phyloP scores from a whole-genome alignment of 2,329 filamentous ascomycete genomes.

The Lizonia empirigonia region DNA sequence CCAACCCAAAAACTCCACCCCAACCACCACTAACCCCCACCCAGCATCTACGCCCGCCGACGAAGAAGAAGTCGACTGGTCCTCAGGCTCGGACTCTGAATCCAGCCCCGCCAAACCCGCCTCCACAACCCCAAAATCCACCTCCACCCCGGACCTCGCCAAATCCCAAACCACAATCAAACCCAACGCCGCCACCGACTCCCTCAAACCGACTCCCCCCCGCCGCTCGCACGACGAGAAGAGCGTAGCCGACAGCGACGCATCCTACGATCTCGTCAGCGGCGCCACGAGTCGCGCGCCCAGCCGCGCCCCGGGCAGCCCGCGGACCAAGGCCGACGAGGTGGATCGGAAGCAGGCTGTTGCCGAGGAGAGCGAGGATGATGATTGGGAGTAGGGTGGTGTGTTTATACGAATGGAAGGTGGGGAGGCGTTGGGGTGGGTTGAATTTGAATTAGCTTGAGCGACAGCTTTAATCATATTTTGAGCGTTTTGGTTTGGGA shows the following conservation, averaged over 20 bases:
- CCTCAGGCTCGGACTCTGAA: constrained; percentile 77
- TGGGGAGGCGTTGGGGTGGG: background rate
- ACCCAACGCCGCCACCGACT: constrained; percentile 28
- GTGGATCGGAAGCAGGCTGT: constrained; percentile 49
- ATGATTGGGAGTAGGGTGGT: constrained; percentile 71
- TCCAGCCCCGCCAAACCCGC: constrained; percentile 27
- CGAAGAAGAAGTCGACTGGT: constrained; percentile 72
- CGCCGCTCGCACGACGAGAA: constrained; percentile 74
- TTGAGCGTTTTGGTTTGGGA: background rate
- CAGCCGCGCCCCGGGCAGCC: constrained; percentile 60
- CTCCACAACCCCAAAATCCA: constrained; percentile 11
- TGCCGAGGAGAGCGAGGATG: constrained; percentile 64
- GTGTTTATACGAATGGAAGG: too few species aligned
- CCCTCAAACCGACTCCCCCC: constrained; percentile 63
- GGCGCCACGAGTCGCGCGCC: constrained; percentile 74
- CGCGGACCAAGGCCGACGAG: constrained; percentile 54
- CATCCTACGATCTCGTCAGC: constrained; percentile 89
- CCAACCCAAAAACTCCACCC: background rate
- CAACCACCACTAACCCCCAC: background rate
- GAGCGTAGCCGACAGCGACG: constrained; percentile 89
- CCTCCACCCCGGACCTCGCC: constrained; percentile 29
- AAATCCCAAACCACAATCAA: constrained; percentile 50
- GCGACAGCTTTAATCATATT: background rate
- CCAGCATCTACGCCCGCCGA: constrained; percentile 68
- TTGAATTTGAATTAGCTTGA: too few species aligned